Evolutionary conservation across 345 rosid species (phyloP), one percentile per base, ranked within the genome.

Genomic region (Reutealis trisperma): DNA sequence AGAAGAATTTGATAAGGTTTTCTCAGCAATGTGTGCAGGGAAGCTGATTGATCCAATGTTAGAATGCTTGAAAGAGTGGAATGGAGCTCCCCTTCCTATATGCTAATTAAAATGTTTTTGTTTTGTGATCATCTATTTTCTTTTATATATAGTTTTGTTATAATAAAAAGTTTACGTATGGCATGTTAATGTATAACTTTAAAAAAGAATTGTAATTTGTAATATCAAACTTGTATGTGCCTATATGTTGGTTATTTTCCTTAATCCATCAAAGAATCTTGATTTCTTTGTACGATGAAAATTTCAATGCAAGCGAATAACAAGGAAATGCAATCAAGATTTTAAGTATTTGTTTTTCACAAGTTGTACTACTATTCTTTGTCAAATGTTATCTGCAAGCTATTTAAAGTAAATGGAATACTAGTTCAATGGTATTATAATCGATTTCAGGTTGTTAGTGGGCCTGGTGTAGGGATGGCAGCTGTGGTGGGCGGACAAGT

Each of bases 1-100:
- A 1, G 84, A 82, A 41, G 84, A 77, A 4, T 78, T 74, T 14
- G 84, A 82, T 47, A 82, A 82, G 76, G 81, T 82, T 7, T 82
- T 82, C 73, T 15, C 76, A 21, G 84, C 84, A 1, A 74, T 82
- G 16, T 74, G 84, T 63, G 72, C 58, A 54, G 78, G 84, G 25
- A 81, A 74, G 75, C 21, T 82, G 18, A 82, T 82, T 74, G 81
- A 82, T 41, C 84, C 81, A 5, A 25, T 82, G 76, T 52, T 82
- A 51, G 84, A 82, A 24, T 82, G 84, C 69, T 30, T 82, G 37
- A 24, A 71, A 30, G 78, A 78, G 37, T 82, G 84, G 84, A 70
- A 77, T 45, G 84, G 84, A 1, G 73, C 78, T 70, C 84, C 84
- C 64, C 73, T 82, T 22, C 79, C 81, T 34, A 64, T 82, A 12